Evolutionary conservation across 2,329 filamentous ascomycete species (phyloP).

Genomic region (Ophiostoma fasciatum): DNA sequence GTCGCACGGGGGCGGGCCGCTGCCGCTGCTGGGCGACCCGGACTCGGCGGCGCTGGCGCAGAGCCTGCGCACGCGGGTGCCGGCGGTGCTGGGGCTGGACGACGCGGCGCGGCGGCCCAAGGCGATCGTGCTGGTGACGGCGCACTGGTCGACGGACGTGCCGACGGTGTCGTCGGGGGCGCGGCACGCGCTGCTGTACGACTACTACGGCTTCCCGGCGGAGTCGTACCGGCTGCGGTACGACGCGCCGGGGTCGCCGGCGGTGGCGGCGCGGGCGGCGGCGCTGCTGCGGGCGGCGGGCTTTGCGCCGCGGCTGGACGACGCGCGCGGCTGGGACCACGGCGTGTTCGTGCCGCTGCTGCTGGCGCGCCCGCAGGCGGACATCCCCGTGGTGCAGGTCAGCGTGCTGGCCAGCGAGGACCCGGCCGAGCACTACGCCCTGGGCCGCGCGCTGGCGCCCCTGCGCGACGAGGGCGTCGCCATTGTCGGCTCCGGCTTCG

Average conservation of each 20-base stretch:
- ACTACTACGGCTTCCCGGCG: conserved; percentile 44
- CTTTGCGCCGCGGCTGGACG: conserved; percentile 24
- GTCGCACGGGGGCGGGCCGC: conserved; percentile 38
- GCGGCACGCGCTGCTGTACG: conserved; percentile 33
- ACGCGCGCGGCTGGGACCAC: conserved; percentile 39
- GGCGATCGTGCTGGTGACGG: conserved; percentile 42
- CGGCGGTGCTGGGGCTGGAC: conserved; percentile 38
- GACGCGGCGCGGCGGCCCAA: conserved; percentile 25
- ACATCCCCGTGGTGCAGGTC: conserved; percentile 40
- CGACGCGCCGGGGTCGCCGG: conserved; percentile 38
- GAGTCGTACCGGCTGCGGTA: conserved; percentile 42
- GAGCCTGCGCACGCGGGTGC: conserved; percentile 37
- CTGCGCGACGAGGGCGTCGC: conserved; percentile 40
- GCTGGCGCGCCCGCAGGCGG: conserved; percentile 36
- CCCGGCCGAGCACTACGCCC: conserved; percentile 30
- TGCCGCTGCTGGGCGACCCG: conserved; percentile 43
- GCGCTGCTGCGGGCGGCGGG: conserved; percentile 31
- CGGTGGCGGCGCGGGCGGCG: conserved; percentile 33
- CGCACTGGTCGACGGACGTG: conserved; percentile 36
- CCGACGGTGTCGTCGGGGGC: conserved; percentile 36
- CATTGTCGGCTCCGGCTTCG: conserved; percentile 45
- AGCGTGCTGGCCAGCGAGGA: conserved; percentile 39
- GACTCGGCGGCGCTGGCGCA: conserved; percentile 32
- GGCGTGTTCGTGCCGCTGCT: conserved; percentile 45
- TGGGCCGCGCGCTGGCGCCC: conserved; percentile 35